phyloP scores from a whole-genome alignment of 2,329 filamentous ascomycete genomes.

The Aspergillus versicolor region DNA sequence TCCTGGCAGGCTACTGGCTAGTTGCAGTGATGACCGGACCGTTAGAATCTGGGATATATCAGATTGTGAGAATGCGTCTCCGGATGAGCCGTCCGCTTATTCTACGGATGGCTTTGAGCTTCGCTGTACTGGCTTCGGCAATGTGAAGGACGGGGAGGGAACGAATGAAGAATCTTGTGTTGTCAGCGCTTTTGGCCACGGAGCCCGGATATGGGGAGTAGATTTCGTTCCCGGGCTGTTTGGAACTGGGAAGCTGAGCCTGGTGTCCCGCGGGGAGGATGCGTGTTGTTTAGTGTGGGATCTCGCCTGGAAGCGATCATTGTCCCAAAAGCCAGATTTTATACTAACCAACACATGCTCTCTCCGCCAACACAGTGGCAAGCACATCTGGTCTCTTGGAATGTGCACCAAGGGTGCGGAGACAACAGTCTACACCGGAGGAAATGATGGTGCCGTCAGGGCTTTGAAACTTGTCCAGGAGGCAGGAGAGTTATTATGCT shows the following conservation, averaged over 20 bases:
- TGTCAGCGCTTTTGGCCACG: conserved; percentile 78
- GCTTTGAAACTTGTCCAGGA: conserved; percentile 26
- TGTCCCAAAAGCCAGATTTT: conserved; percentile 17
- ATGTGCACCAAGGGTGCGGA: conserved; percentile 29
- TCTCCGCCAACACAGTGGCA: conserved; percentile 71
- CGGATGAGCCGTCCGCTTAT: conserved; percentile 34
- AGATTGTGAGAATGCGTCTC: conserved; percentile 41
- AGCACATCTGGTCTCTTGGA: conserved; percentile 83
- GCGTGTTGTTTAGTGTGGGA: conserved; percentile 73
- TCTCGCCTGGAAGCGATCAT: conserved; percentile 42
- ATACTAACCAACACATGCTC: conserved; percentile 48
- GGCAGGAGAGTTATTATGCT: conserved; percentile 10
- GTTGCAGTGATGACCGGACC: conserved; percentile 92
- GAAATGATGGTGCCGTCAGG: conserved; percentile 71
- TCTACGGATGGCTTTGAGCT: conserved; percentile 36
- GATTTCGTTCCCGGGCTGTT: conserved; percentile 55
- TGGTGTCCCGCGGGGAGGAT: conserved; percentile 86
- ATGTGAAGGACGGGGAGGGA: conserved; percentile 33
- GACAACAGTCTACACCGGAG: conserved; percentile 67
- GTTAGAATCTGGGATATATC: conserved; percentile 85
- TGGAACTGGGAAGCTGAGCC: conserved; percentile 37
- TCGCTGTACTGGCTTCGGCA: conserved; percentile 65
- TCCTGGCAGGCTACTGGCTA: conserved; percentile 68
- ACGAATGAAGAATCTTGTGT: conserved; percentile 51
- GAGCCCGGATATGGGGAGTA: conserved; percentile 86